A percentile compares a stretch with the other conserved stretches of the same genome.
Conservation (phyloP, 768 basidiomycete genomes). For the Kwoniella europaea region DNA sequence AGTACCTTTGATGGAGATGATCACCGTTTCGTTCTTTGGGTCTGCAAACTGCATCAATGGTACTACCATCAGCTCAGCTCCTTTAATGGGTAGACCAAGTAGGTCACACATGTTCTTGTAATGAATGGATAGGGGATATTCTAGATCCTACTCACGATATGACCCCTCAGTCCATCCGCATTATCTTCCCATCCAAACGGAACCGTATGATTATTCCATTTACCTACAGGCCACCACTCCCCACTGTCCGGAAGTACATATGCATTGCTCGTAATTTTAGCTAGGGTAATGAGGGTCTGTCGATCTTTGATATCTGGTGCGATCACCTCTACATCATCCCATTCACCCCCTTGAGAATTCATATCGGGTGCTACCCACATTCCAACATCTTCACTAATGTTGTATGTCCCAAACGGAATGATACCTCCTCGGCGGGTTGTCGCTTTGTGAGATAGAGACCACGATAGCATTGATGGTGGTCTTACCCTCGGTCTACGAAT, state of each 20-base stretch:
- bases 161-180: constrained; percentile 88
- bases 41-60: constrained; percentile 49
- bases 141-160: constrained; percentile 75
- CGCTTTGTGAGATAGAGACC: constrained; percentile 33
- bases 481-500: constrained; percentile 43
- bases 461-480: constrained; percentile 47
- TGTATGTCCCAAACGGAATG: neutral
- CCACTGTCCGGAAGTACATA: constrained; percentile 68
- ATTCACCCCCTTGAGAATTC: constrained; percentile 57
- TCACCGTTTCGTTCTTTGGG: constrained; percentile 73
- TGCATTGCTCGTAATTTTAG: constrained; percentile 88
- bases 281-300: constrained; percentile 73
- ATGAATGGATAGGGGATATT: constrained; percentile 33
- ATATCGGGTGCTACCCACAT: constrained; percentile 48
- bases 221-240: constrained; percentile 69
- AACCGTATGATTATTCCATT: constrained; percentile 66
- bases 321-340: constrained; percentile 69
- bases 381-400: neutral
- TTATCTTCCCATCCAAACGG: constrained; percentile 90
- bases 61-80: neutral
- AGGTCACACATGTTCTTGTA: neutral
- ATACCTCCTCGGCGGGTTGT: neutral
- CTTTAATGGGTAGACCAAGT: too few relatives aligned
- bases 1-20: constrained; percentile 92
- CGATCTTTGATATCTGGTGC: constrained; percentile 76